These are phyloP conservation scores for Colletotrichum sp. DNA, from an alignment of 2,329 filamentous ascomycete species.

Conservation along the genomic window DNA sequence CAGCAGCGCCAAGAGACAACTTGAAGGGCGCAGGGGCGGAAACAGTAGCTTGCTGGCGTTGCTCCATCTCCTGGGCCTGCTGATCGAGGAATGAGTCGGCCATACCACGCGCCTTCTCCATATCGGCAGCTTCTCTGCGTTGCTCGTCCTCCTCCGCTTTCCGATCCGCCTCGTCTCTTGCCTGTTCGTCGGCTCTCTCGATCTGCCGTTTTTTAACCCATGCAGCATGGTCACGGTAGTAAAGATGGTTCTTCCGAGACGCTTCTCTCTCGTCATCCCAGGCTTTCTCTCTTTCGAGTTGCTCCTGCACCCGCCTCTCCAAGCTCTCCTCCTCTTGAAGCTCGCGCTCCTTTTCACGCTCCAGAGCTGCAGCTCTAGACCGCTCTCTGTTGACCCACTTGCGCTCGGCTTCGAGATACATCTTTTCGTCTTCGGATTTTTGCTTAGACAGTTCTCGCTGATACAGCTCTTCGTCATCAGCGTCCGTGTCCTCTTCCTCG, in stretches of 20 bases:
- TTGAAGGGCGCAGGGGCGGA: conserved; percentile 80
- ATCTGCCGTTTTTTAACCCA: conserved; percentile 84
- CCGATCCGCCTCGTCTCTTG: conserved; percentile 83
- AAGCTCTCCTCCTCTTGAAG: conserved; percentile 73
- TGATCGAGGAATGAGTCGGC: conserved; percentile 90
- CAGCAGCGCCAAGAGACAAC: conserved; percentile 87
- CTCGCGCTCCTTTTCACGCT: conserved; percentile 83
- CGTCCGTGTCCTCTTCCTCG: conserved; percentile 87
- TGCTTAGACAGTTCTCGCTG: conserved; percentile 73
- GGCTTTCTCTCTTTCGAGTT: conserved; percentile 67
- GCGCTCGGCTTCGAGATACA: conserved; percentile 84
- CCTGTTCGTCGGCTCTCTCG: conserved; percentile 76
- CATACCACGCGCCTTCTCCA: conserved; percentile 81
- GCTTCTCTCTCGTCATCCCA: conserved; percentile 93
- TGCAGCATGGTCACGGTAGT: conserved; percentile 84
- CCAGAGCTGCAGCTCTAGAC: conserved; percentile 81
- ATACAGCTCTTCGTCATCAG: conserved; percentile 86
- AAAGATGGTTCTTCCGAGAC: conserved; percentile 73
- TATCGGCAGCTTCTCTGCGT: conserved; percentile 71
- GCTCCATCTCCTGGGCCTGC: conserved; percentile 78
- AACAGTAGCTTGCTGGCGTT: conserved; percentile 41
- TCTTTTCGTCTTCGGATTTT: conserved; percentile 77
- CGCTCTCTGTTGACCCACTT: conserved; percentile 92
- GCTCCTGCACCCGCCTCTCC: conserved; percentile 71
- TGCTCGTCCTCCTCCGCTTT: conserved; percentile 77